Evolutionary conservation across 2,329 filamentous ascomycete genomes (phyloP).

Genomic region (Cladophialophora immunda): DNA sequence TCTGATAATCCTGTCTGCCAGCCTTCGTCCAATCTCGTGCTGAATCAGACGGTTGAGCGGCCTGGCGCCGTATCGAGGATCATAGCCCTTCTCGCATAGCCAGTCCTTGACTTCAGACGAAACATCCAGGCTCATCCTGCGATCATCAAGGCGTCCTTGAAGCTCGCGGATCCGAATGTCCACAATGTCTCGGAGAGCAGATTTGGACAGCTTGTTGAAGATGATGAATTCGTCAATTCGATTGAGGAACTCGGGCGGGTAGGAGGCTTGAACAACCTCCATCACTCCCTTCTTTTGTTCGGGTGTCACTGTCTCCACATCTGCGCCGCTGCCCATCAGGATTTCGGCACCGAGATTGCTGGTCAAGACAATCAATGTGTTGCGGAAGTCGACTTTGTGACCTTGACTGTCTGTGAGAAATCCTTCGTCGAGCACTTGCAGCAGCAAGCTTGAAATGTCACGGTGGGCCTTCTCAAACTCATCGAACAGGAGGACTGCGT

Average conservation of each 20-base stretch:
- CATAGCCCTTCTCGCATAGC: slow-evolving; percentile 89
- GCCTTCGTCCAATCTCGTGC: slow-evolving; percentile 84
- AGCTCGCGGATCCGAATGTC: slow-evolving; percentile 89
- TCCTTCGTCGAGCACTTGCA: slow-evolving; percentile 95
- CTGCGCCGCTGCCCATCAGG: slow-evolving; percentile 74
- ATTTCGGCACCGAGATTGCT: slow-evolving; percentile 95
- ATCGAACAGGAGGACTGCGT: slow-evolving; percentile 92
- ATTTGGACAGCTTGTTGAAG: slow-evolving; percentile 83
- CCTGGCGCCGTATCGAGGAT: slow-evolving; percentile 88
- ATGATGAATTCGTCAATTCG: slow-evolving; percentile 96
- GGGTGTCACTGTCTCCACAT: slow-evolving; percentile 73
- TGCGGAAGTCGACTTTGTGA: slow-evolving; percentile 95
- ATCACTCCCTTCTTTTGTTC: slow-evolving; percentile 82
- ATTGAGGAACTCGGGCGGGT: slow-evolving; percentile 95
- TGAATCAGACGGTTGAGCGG: slow-evolving; percentile 91
- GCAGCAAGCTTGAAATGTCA: slow-evolving; percentile 88
- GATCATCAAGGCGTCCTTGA: slow-evolving; percentile 81
- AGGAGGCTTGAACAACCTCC: slow-evolving; percentile 77
- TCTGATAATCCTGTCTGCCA: slow-evolving; percentile 91
- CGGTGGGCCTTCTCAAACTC: slow-evolving; percentile 98
- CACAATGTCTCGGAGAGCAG: slow-evolving; percentile 87
- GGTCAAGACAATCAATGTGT: slow-evolving; percentile 95
- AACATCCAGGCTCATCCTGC: slow-evolving; percentile 79
- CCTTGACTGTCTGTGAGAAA: slow-evolving; percentile 95
- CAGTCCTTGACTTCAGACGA: slow-evolving; percentile 78